Conservation (phyloP, 768 basidiomycete genomes). For the Suillus subluteus region DNA sequence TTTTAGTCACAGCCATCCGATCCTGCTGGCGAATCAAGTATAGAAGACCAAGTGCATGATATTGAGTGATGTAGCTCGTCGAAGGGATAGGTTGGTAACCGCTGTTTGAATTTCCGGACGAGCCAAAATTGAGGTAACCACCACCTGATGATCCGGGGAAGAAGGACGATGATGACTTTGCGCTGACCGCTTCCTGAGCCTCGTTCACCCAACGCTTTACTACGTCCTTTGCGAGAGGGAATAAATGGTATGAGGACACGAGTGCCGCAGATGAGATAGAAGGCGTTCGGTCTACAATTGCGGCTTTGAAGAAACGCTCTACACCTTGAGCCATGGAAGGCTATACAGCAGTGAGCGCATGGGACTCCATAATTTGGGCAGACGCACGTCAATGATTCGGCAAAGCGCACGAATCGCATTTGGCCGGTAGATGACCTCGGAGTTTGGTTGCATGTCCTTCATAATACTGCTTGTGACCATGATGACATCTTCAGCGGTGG, state of each 20-base stretch:
- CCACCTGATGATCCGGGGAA: conserved; percentile 55
- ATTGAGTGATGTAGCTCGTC: conserved; percentile 93
- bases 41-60: conserved; percentile 92
- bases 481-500: conserved; percentile 97
- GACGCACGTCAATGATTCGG: conserved; percentile 92
- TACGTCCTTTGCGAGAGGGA: conserved; percentile 90
- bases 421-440: conserved; percentile 97
- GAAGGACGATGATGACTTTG: conserved; percentile 77
- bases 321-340: conserved; percentile 99
- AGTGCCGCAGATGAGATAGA: conserved; percentile 96
- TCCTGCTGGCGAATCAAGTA: conserved; percentile 97
- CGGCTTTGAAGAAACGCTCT: conserved; percentile 99
- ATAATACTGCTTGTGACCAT: conserved; percentile 99
- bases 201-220: conserved; percentile 99
- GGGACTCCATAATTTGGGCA: conserved; percentile 45
- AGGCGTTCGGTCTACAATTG: conserved; percentile 95
- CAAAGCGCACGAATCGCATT: conserved; percentile 97
- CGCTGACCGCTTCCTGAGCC: conserved; percentile 93
- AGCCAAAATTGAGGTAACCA: conserved; percentile 77
- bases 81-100: conserved; percentile 82
- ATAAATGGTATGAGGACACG: conserved; percentile 96
- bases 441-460: conserved; percentile 99
- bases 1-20: conserved; percentile 98
- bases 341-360: conserved; percentile 42
- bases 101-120: conserved; percentile 51